These are phyloP conservation scores for Metschnikowia peoriensis DNA, from an alignment of 805 yeast genomes.

Conservation along the genomic window DNA sequence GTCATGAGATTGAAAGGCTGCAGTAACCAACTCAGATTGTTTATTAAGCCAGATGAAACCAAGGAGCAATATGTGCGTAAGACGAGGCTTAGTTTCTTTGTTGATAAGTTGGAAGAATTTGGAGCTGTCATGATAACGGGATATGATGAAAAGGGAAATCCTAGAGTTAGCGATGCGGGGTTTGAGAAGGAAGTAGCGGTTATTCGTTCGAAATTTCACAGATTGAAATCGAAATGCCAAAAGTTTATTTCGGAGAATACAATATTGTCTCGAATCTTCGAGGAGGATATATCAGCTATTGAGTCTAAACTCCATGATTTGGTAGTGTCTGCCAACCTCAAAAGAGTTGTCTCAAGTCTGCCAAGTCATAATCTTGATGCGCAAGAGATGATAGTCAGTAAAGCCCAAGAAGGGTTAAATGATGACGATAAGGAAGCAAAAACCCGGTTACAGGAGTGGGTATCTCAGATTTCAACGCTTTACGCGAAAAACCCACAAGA, in stretches of 20 bases:
- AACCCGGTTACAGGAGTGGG: neutral
- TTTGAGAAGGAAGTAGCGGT: too few relatives aligned
- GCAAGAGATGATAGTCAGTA: too few relatives aligned
- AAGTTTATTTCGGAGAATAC: neutral
- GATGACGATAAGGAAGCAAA: neutral
- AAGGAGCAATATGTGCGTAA: neutral
- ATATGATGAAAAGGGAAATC: neutral
- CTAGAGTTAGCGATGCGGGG: neutral
- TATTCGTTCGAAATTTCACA: neutral
- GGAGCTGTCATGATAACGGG: neutral
- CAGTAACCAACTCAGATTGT: neutral
- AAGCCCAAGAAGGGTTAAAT: neutral
- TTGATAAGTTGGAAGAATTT: neutral
- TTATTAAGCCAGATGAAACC: too few relatives aligned
- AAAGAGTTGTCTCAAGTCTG: neutral
- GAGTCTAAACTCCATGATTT: neutral
- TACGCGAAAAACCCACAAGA: neutral
- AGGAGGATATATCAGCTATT: neutral
- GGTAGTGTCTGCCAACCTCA: neutral
- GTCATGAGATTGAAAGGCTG: constrained; percentile 3
- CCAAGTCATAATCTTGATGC: neutral
- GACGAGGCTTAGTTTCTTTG: neutral
- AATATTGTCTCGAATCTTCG: neutral
- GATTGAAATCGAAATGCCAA: neutral
- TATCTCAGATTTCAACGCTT: neutral